A percentile compares a stretch with the other conserved stretches of the same genome.
These are phyloP conservation scores for Antarctomyces pellizariae DNA, from an alignment of 495 filamentous ascomycete species.

Conservation along the genomic window DNA sequence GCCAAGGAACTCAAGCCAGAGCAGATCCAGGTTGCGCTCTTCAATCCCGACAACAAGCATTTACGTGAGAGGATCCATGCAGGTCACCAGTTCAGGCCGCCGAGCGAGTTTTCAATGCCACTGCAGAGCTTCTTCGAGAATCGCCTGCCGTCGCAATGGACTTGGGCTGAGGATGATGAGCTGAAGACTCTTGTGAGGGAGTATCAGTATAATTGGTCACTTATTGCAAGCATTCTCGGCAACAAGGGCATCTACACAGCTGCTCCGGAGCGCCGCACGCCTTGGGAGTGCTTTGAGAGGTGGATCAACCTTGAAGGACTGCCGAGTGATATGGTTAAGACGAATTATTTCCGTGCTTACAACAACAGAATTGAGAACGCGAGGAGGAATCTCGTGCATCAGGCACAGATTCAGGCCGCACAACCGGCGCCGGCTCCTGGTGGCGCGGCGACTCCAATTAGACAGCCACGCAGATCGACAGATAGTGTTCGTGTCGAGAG, in stretches of 20 bases:
- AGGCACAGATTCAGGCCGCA: constrained; percentile 31
- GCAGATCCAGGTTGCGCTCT: constrained; percentile 60
- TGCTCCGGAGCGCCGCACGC: constrained; percentile 70
- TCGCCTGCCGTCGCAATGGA: constrained; percentile 75
- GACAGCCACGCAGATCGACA: constrained; percentile 43
- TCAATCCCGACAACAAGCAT: constrained; percentile 69
- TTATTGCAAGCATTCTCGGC: constrained; percentile 60
- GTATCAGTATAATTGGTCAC: constrained; percentile 89
- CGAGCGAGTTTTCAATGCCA: constrained; percentile 73
- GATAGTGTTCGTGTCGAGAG: constrained; percentile 64
- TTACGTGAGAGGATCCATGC: constrained; percentile 79
- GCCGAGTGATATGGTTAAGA: constrained; percentile 78
- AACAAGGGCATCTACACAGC: constrained; percentile 55
- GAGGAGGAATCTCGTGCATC: constrained; percentile 36
- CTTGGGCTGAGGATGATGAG: constrained; percentile 68
- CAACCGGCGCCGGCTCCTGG: constrained; percentile 30
- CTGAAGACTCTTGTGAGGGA: constrained; percentile 66
- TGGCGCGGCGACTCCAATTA: constrained; percentile 27
- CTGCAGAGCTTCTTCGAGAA: constrained; percentile 72
- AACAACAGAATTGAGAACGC: constrained; percentile 60
- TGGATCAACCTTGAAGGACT: constrained; percentile 80
- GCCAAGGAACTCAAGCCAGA: constrained; percentile 34
- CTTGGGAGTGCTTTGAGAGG: constrained; percentile 97
- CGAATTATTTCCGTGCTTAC: constrained; percentile 75
- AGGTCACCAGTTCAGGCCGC: constrained; percentile 83